Conservation (phyloP, 2,329 filamentous ascomycete genomes). For the Sporothrix humicola region DNA sequence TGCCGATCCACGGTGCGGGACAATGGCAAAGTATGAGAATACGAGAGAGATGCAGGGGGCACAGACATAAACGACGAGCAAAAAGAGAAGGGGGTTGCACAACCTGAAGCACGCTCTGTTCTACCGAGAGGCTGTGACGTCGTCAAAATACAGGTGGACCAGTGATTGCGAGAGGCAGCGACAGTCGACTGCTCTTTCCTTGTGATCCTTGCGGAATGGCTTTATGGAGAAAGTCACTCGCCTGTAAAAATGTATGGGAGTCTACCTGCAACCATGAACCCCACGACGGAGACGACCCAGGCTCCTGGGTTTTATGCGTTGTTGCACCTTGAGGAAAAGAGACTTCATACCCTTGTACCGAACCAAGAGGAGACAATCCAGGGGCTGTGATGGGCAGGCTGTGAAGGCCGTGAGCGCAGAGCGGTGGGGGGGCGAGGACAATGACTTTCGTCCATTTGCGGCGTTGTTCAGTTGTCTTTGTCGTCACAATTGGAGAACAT, state of each 20-base stretch:
- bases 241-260: neutral
- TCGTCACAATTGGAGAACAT: neutral
- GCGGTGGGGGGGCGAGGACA: neutral
- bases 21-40: neutral
- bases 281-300: slow-evolving; percentile 24
- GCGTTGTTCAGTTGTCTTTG: neutral
- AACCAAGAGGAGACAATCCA: slow-evolving; percentile 24
- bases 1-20: slow-evolving; percentile 13
- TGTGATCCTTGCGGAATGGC: neutral
- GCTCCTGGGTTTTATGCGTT: slow-evolving; percentile 30
- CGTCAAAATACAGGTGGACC: neutral
- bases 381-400: slow-evolving; percentile 22
- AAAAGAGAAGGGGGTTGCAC: neutral
- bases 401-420: slow-evolving; percentile 11
- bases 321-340: slow-evolving; percentile 15
- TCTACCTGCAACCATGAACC: neutral
- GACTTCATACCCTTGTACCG: slow-evolving; percentile 3
- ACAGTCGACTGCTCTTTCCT: neutral
- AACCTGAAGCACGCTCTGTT: slow-evolving; percentile 25
- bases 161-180: neutral
- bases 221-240: neutral
- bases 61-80: neutral
- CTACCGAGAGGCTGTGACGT: slow-evolving; percentile 22
- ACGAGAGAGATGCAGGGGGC: slow-evolving; percentile 9
- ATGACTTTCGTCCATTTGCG: neutral